A percentile compares a stretch with the other conserved stretches of the same genome.
These are phyloP conservation scores for Madurella fahalii DNA, from an alignment of 2,329 filamentous ascomycete species.

Conservation along the genomic window DNA sequence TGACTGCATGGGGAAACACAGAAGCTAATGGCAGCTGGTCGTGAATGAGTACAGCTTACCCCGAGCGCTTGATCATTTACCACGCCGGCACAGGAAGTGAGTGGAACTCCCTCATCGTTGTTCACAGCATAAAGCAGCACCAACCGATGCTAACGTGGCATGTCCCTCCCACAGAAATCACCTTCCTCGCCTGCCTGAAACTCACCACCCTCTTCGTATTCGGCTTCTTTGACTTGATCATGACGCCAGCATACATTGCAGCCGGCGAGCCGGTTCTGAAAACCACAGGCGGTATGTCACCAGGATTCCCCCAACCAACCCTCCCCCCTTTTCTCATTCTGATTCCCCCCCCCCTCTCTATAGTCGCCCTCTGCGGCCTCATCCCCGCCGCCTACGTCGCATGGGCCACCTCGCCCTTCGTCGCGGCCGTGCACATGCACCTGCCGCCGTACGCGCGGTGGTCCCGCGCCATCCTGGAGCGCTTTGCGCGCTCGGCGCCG, in stretches of 20 bases:
- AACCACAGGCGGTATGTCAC: constrained; percentile 37
- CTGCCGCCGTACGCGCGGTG: constrained; percentile 62
- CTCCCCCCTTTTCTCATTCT: not conserved
- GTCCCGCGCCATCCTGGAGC: constrained; percentile 52
- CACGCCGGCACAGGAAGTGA: constrained; percentile 63
- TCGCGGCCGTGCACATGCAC: constrained; percentile 66
- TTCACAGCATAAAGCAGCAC: not conserved
- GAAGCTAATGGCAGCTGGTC: not conserved
- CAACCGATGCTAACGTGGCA: not conserved
- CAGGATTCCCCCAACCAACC: not conserved
- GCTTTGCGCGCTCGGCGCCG: constrained; percentile 48
- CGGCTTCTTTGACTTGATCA: constrained; percentile 59
- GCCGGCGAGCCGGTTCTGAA: constrained; percentile 37
- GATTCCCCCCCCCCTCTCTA: not conserved
- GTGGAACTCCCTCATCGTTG: not conserved
- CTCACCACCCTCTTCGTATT: constrained; percentile 67
- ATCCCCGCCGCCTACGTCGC: constrained; percentile 62
- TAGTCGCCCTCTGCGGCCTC: constrained; percentile 57
- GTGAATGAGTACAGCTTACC: constrained; percentile 39
- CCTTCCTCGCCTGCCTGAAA: constrained; percentile 67
- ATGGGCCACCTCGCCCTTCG: constrained; percentile 65
- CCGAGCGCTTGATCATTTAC: constrained; percentile 65
- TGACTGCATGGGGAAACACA: not conserved
- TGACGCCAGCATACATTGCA: constrained; percentile 56
- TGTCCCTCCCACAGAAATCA: constrained; percentile 37